Base-by-base conservation (phyloP, 306 rosid species). In the Lathyrus oleraceus region DNA sequence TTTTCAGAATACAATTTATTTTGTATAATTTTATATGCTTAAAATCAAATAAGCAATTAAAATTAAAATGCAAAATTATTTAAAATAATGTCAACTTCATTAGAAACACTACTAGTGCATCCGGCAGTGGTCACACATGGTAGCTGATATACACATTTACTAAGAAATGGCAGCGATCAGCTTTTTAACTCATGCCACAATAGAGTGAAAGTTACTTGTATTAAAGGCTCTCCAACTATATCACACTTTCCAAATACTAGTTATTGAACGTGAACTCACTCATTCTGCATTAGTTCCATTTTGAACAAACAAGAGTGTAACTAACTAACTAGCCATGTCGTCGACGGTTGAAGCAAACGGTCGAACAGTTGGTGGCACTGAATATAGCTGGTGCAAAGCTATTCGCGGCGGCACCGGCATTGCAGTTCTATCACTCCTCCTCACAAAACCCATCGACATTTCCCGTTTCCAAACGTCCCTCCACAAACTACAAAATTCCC, bases 361-460 rank as follows among this genome's bases (percentile, higher is more conserved):
- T 6, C 73, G 87, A 59, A 17, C 65, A 1, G 85, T 79, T 36
- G 81, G 86, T 2, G 74, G 75, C 53, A 87, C 82, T 1, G 89
- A 87, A 79, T 8, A 10, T 17, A 81, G 81, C 40, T 78, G 89
- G 85, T 87, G 86, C 67, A 72, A 45, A 27, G 86, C 86, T 0
- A 78, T 83, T 43, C 78, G 72, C 3, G 86, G 88, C 1, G 85
- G 92, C 43, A 85, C 86, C 3, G 89, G 92, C 65, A 76, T 78
- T 4, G 81, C 81, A 3, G 85, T 81, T 3, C 65, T 87, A 7
- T 87, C 85, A 13, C 11, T 87, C 1, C 81, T 62, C 13, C 6
- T 32, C 72, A 43, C 87, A 2, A 81, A 76, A 49, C 7, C 73
- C 10, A 81, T 59, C 0, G 32, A 68, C 0, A 59, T 74, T 48